These are phyloP conservation scores for Tetraselmis chui DNA, from an alignment of 139 green algal species.

Conservation along the genomic window DNA sequence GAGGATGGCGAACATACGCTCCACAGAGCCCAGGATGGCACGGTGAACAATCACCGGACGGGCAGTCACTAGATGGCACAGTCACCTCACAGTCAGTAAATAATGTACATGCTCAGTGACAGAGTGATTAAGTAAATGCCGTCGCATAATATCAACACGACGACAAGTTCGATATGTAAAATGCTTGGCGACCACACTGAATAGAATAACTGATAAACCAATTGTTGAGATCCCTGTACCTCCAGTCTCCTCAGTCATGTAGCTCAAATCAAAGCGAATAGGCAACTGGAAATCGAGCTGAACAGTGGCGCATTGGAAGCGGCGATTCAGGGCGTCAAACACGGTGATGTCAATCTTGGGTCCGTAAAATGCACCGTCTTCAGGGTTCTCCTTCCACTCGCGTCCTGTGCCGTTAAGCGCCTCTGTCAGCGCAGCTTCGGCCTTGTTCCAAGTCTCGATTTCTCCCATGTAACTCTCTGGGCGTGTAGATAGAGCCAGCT, in stretches of 20 bases:
- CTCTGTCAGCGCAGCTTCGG: slow-evolving; percentile 74
- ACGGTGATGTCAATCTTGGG: slow-evolving; percentile 96
- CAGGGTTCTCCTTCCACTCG: slow-evolving; percentile 78
- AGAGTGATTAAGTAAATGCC: too few species aligned
- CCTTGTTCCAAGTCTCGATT: slow-evolving; percentile 84
- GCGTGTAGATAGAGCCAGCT: slow-evolving; percentile 88
- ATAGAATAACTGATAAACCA: too few species aligned
- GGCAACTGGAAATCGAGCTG: slow-evolving; percentile 98
- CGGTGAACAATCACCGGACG: slow-evolving; percentile 95
- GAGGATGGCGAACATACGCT: slow-evolving; percentile 99
- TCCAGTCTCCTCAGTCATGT: slow-evolving; percentile 23
- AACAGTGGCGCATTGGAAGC: slow-evolving; percentile 92
- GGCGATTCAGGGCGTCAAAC: slow-evolving; percentile 82
- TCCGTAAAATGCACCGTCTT: slow-evolving; percentile 96
- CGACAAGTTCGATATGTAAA: too few species aligned
- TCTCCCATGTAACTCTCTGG: slow-evolving; percentile 84
- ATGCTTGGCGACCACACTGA: too few species aligned
- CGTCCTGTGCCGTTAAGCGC: slow-evolving; percentile 74
- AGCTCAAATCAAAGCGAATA: slow-evolving; percentile 68
- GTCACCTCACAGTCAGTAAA: too few species aligned
- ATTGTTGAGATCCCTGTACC: too few species aligned
- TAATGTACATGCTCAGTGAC: too few species aligned
- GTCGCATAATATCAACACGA: too few species aligned
- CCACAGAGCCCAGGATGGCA: slow-evolving; percentile 89
- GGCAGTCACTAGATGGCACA: slow-evolving; percentile 17